Evolutionary conservation across 2,329 filamentous ascomycete genomes (phyloP), one percentile per base, ranked within the genome.

Genomic region (Hypoxylon rubiginosum): DNA sequence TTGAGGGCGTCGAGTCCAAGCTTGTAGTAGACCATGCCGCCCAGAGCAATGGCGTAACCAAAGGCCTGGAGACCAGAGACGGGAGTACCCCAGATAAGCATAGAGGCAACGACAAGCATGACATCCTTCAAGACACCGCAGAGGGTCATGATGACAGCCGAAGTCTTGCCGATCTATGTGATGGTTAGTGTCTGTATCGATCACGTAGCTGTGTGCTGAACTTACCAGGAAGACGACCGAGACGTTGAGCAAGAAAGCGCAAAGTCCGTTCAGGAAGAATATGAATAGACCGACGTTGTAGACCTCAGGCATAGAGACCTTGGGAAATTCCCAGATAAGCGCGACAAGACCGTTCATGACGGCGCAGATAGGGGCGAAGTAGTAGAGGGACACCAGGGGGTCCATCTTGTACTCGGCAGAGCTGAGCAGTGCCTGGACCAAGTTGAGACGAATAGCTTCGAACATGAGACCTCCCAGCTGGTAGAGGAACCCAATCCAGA

Each of bases 371-470:
- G 92, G 92, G 1, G 93, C 93, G 74, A 94, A 96, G 85, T 96
- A 96, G 87, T 96, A 96, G 11, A 96, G 88, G 30, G 92, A 96
- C 59, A 96, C 92, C 21, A 96, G 84, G 17, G 92, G 92, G 79
- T 96, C 92, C 93, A 96, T 96, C 88, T 95, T 95, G 87, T 91
- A 95, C 81, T 95, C 92, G 54, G 90, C 86, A 45, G 90, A 92
- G 83, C 90, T 94, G 73, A 96, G 87, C 49, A 96, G 86, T 65
- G 90, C 90, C 84, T 95, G 90, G 57, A 96, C 92, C 90, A 96
- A 90, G 82, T 92, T 92, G 64, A 96, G 86, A 75, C 92, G 91
- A 71, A 93, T 87, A 60, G 92, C 92, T 82, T 96, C 93, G 76
- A 95, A 96, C 74, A 91, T 78, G 75, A 96, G 91, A 75, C 92